Evolutionary conservation across 257 asterid species (phyloP).

Genomic region (Solanum sitiens): DNA sequence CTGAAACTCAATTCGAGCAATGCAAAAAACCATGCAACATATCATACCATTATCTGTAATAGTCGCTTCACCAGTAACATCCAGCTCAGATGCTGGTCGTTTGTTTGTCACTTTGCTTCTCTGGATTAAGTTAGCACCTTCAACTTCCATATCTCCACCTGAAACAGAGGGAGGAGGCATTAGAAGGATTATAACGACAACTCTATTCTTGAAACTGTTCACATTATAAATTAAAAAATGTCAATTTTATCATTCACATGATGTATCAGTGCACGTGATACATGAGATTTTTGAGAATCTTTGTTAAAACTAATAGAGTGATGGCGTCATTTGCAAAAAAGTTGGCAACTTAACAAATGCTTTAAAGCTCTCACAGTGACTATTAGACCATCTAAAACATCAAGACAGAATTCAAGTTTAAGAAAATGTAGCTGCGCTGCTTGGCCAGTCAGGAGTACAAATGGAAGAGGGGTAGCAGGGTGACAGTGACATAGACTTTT

Average conservation of each 20-base stretch:
- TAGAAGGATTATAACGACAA: not conserved
- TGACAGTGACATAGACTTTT: not conserved
- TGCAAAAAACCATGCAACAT: not conserved
- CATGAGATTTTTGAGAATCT: not conserved
- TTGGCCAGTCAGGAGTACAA: not conserved
- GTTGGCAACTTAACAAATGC: not conserved
- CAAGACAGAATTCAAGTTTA: not conserved
- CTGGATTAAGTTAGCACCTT: not conserved
- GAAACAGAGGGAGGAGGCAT: not conserved
- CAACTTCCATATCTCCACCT: constrained; percentile 3
- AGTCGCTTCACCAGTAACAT: not conserved
- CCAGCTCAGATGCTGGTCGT: constrained; percentile 20
- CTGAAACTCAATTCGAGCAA: not conserved
- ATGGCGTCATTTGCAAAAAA: not conserved
- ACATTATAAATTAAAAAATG: not conserved
- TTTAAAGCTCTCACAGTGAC: not conserved
- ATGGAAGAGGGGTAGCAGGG: not conserved
- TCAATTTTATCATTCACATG: not conserved
- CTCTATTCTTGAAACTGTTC: not conserved
- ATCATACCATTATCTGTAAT: constrained; percentile 10
- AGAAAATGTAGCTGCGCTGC: not conserved
- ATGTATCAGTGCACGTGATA: not conserved
- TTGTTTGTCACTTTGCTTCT: constrained; percentile 14
- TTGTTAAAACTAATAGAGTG: not conserved
- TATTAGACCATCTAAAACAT: not conserved